These are phyloP conservation scores for Quercus dentata DNA, from an alignment of 306 rosid species.

Conservation along the genomic window DNA sequence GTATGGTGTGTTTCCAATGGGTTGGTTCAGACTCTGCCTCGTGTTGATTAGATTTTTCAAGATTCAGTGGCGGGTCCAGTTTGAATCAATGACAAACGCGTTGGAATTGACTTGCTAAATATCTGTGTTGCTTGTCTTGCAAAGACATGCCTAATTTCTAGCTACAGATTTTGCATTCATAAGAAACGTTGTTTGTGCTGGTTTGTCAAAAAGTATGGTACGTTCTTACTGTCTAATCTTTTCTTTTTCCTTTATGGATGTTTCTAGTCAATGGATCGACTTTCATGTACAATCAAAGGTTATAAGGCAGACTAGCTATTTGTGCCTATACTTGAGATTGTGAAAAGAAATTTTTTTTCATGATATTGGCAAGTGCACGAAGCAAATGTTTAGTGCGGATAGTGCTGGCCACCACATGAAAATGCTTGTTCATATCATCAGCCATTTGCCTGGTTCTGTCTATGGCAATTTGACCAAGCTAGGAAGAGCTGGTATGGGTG, in stretches of 20 bases:
- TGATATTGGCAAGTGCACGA: neutral
- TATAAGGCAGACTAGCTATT: neutral
- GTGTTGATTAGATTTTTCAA: conserved; percentile 23
- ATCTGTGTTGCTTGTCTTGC: conserved; percentile 49
- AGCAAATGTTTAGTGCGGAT: neutral
- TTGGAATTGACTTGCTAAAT: conserved; percentile 40
- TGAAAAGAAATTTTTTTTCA: neutral
- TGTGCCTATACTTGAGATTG: neutral
- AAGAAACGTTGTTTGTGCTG: conserved; percentile 24
- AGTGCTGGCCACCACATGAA: neutral
- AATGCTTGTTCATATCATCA: neutral
- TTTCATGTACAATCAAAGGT: conserved; percentile 1
- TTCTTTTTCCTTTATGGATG: conserved; percentile 12
- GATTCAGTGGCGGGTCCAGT: conserved; percentile 57
- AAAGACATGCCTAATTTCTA: conserved; percentile 39
- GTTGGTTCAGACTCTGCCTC: conserved; percentile 31
- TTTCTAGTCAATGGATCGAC: conserved; percentile 6
- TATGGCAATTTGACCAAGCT: neutral
- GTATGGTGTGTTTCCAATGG: conserved; percentile 32
- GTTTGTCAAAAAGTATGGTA: conserved; percentile 48
- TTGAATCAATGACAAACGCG: conserved; percentile 41
- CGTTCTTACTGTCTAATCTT: conserved; percentile 15
- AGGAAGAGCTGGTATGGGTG: neutral
- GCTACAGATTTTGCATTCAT: conserved; percentile 11
- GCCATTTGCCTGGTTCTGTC: neutral